A percentile compares a stretch with the other conserved stretches of the same genome.
Conservation (phyloP, 1,139 yeast species). For the Kurtzmaniella quercitrusa region DNA sequence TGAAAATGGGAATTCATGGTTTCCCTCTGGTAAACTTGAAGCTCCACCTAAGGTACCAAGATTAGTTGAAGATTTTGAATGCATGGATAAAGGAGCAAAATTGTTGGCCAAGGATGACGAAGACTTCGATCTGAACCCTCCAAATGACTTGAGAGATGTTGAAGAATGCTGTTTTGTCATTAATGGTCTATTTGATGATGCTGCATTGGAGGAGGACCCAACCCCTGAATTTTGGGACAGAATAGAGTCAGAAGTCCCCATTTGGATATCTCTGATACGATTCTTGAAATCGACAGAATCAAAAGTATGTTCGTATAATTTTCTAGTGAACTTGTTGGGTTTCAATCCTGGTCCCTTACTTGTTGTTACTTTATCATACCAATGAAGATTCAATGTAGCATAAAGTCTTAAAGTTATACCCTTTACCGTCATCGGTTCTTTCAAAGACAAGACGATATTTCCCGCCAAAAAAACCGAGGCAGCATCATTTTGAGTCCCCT, state of each 20-base stretch:
- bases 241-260: not conserved
- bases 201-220: not conserved
- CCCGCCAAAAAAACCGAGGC: conserved; percentile 75
- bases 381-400: conserved; percentile 58
- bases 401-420: conserved; percentile 58
- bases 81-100: conserved; percentile 13
- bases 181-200: conserved; percentile 1
- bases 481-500: conserved; percentile 77
- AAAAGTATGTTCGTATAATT: conserved; percentile 75
- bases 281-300: conserved; percentile 52
- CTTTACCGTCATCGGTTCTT: conserved; percentile 71
- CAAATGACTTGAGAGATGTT: conserved; percentile 31
- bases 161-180: conserved; percentile 25
- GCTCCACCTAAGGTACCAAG: conserved; percentile 17
- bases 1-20: conserved; percentile 87
- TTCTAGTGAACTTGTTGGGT: conserved; percentile 57
- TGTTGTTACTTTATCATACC: conserved; percentile 49
- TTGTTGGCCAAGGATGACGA: conserved; percentile 20
- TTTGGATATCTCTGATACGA: not conserved
- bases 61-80: conserved; percentile 9
- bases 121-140: conserved; percentile 31
- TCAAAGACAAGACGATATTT: conserved; percentile 67
- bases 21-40: conserved; percentile 58
- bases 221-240: not conserved
- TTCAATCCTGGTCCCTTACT: conserved; percentile 39